Conservation (phyloP, 305 asterid genomes). For the Fraxinus velutina region DNA sequence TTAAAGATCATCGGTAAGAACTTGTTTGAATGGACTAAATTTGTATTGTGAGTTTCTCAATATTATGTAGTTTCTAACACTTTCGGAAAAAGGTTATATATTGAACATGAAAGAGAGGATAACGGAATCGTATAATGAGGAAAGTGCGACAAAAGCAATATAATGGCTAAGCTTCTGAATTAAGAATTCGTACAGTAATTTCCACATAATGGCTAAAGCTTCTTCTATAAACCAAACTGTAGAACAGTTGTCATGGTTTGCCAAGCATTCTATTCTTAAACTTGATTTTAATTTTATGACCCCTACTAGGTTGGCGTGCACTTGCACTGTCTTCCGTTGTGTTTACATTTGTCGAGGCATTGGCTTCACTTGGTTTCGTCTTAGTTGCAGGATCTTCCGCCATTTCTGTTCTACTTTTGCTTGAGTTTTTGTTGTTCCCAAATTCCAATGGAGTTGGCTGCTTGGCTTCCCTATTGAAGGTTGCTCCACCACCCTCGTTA, state of each 20-base stretch:
- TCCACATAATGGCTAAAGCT: background rate
- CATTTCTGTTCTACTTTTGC: conserved; percentile 28
- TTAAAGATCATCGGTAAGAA: background rate
- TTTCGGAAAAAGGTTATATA: background rate
- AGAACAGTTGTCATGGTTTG: conserved; percentile 30
- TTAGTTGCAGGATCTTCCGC: conserved; percentile 23
- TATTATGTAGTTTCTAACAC: background rate
- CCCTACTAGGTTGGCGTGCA: conserved; percentile 38
- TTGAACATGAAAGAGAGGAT: background rate
- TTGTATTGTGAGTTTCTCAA: background rate
- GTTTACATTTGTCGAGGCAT: conserved; percentile 24
- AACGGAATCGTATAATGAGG: background rate
- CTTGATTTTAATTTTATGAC: conserved; percentile 73
- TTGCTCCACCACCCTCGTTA: conserved; percentile 21
- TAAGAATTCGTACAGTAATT: background rate
- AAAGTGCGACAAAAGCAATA: background rate
- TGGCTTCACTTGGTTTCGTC: conserved; percentile 35
- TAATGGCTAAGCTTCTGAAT: background rate
- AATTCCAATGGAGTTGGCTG: conserved; percentile 18
- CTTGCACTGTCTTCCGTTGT: conserved; percentile 35
- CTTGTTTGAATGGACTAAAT: background rate
- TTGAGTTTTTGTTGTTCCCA: conserved; percentile 17
- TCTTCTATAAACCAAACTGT: background rate
- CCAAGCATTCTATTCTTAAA: conserved; percentile 66
- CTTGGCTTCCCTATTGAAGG: conserved; percentile 19